Base-by-base conservation (phyloP, 345 rosid species). In the Euphorbia lathyris region DNA sequence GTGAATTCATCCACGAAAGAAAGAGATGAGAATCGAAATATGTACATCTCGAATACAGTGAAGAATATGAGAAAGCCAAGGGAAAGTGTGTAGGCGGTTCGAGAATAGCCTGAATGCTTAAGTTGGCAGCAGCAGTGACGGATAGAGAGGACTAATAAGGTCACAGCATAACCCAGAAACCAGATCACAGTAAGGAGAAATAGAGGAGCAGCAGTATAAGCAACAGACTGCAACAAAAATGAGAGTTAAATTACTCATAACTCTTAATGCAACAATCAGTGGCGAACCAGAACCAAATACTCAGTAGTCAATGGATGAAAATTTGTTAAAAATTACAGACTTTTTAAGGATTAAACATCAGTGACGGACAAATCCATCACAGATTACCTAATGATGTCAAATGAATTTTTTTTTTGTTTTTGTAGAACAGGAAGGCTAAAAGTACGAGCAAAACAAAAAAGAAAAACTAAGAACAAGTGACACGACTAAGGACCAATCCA, bases 151-250 rank as follows among this genome's bases (percentile, higher is more conserved):
- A 62, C 9, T 22, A 55, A 27, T 42, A 74, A 55, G 26, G 57
- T 50, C 53, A 68, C 52, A 16, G 47, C 72, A 7, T 61, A 68
- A 10, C 50, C 63, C 23, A 68, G 56, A 42, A 74, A 74, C 77
- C 77, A 74, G 17, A 68, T 47, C 9, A 57, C 63, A 34, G 77
- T 26, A 62, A 63, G 42, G 30, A 63, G 11, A 45, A 74, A 68
- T 63, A 74, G 17, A 9, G 69, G 64, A 27, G 77, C 69, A 3
- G 69, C 69, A 25, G 73, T 52, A 23, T 50, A 74, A 13, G 72
- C 73, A 51, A 63, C 77, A 52, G 77, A 74, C 77, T 74, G 72
- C 77, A 68, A 30, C 10, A 59, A 16, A 17, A 59, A 4, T 1
- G 1, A 1, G 1, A 8, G 9, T 40, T 7, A 45, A 45, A 45